Percentiles rank a stretch among this genome's conserved stretches.
Conservation (phyloP, 2,329 filamentous ascomycete genomes). For the Cercospora zeina region DNA sequence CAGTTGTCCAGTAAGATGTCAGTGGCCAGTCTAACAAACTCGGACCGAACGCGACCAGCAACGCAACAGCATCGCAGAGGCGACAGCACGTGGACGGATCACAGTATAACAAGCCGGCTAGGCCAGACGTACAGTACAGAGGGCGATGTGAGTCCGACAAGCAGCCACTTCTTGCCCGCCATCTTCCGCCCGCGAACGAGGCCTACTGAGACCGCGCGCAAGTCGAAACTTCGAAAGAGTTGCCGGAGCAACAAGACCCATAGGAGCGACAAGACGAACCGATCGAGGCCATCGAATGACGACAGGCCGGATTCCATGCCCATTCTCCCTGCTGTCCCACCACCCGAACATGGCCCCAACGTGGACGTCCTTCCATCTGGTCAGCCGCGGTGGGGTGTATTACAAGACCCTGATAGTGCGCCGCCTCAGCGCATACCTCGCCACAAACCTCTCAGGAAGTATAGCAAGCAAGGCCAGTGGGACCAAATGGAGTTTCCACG, state of each 20-base stretch:
- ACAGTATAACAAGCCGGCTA: conserved; percentile 38
- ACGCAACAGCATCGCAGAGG: conserved; percentile 28
- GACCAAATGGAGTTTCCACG: conserved; percentile 38
- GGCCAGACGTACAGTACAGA: conserved; percentile 35
- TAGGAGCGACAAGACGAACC: conserved; percentile 18
- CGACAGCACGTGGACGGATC: conserved; percentile 37
- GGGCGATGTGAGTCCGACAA: conserved; percentile 34
- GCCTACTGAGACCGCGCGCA: conserved; percentile 27
- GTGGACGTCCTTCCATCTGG: conserved; percentile 35
- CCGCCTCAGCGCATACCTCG: conserved; percentile 13
- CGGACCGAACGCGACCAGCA: conserved; percentile 20
- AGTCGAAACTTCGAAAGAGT: conserved; percentile 27
- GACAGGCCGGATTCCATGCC: conserved; percentile 33
- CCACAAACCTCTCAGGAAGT: conserved; percentile 33
- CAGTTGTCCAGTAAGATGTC: conserved; percentile 37
- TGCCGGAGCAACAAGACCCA: conserved; percentile 20
- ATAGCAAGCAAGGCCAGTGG: conserved; percentile 39
- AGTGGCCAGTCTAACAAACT: conserved; percentile 27
- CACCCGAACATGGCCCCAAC: conserved; percentile 11
- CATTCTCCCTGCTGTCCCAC: conserved; percentile 29
- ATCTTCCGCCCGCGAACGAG: conserved; percentile 41
- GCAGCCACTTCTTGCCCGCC: conserved; percentile 39
- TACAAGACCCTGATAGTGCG: conserved; percentile 30
- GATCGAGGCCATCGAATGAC: conserved; percentile 23
- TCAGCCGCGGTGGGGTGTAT: conserved; percentile 34